phyloP scores from a whole-genome alignment of 2,329 filamentous ascomycete genomes.

The Claviceps fusiformis region DNA sequence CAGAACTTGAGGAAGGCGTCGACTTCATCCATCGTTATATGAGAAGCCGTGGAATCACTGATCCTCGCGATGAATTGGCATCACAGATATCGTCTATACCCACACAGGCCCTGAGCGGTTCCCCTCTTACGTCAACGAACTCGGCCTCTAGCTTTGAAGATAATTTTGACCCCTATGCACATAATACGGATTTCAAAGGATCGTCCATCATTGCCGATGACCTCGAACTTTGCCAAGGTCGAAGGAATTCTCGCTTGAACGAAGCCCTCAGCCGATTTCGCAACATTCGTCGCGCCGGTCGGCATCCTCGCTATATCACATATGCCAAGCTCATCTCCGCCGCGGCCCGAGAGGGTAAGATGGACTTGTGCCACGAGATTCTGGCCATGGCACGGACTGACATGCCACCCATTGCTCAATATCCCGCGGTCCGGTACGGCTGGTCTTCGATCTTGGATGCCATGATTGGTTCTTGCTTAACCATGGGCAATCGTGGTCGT shows the following conservation, averaged over 20 bases:
- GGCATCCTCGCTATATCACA: constrained; percentile 89
- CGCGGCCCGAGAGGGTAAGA: constrained; percentile 72
- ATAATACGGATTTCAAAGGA: constrained; percentile 84
- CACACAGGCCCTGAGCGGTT: constrained; percentile 29
- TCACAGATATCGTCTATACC: constrained; percentile 31
- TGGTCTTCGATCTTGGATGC: constrained; percentile 95
- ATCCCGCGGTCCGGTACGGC: constrained; percentile 78
- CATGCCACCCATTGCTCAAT: constrained; percentile 72
- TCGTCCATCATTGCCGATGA: constrained; percentile 84
- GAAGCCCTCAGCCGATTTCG: constrained; percentile 74
- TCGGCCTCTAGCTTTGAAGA: constrained; percentile 58
- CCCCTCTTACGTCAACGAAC: constrained; percentile 39
- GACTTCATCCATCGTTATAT: constrained; percentile 53
- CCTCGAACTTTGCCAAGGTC: constrained; percentile 66
- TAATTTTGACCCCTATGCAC: constrained; percentile 78
- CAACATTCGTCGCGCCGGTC: constrained; percentile 84
- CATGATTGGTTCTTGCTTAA: constrained; percentile 88
- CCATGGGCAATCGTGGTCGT: constrained; percentile 62
- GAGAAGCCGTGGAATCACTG: constrained; percentile 37
- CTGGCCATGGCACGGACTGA: constrained; percentile 80
- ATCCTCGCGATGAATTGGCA: constrained; percentile 39
- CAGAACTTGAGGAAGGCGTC: constrained; percentile 78
- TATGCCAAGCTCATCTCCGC: constrained; percentile 91
- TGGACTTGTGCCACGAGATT: constrained; percentile 73
- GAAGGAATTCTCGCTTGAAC: constrained; percentile 58